These are phyloP conservation scores for Tricholomella constricta DNA, from an alignment of 768 basidiomycete genomes.

Conservation along the genomic window DNA sequence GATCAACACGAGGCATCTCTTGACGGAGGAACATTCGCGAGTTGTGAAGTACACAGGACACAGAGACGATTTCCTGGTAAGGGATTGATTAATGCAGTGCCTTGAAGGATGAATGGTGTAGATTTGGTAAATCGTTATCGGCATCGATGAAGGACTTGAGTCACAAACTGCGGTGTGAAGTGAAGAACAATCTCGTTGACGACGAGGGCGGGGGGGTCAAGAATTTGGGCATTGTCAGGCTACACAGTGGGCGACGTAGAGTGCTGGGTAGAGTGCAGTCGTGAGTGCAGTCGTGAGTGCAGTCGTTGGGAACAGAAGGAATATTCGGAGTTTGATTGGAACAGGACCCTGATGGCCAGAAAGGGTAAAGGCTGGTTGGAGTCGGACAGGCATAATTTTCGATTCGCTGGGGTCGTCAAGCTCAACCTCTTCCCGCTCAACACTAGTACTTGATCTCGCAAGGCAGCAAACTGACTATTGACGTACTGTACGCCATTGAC, in stretches of 20 bases:
- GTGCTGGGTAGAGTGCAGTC: background rate
- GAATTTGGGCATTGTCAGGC: too few species aligned
- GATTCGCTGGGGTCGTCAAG: constrained; percentile 5
- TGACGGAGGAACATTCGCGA: background rate
- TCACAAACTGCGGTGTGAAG: background rate
- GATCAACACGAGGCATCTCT: constrained; percentile 17
- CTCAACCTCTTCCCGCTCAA: constrained; percentile 3
- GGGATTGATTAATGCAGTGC: constrained; percentile 6
- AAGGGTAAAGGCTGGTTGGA: constrained; percentile 20
- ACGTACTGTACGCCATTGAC: constrained; percentile 9
- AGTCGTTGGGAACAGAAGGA: background rate
- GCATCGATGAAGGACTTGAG: constrained; percentile 7
- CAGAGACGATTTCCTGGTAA: background rate
- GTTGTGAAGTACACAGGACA: constrained; percentile 3
- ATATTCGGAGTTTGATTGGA: constrained; percentile 35
- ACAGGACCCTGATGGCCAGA: constrained; percentile 19
- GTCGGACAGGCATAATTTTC: constrained; percentile 21
- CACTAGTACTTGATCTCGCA: background rate
- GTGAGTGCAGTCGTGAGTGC: background rate
- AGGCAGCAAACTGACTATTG: background rate
- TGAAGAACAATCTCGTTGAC: constrained; percentile 12
- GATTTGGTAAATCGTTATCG: constrained; percentile 19
- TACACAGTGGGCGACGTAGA: too few species aligned
- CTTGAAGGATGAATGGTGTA: constrained; percentile 1
- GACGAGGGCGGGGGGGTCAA: too few species aligned